These are phyloP conservation scores for Thraustotheca clavata DNA, from an alignment of 352 stramenopile species.

Conservation along the genomic window DNA sequence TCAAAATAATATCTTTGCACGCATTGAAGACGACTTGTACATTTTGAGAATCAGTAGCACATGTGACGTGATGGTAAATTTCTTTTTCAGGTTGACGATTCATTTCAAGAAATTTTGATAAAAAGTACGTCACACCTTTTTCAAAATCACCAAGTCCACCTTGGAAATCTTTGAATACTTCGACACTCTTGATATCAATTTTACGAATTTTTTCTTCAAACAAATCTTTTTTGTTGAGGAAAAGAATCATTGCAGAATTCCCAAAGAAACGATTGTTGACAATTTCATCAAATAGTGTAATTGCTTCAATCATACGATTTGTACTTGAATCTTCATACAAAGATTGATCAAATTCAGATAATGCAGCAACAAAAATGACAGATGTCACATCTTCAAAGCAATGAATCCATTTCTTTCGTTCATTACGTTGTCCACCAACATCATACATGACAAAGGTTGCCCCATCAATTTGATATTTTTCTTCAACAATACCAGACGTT, in stretches of 20 bases:
- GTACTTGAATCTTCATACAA: constrained; percentile 91
- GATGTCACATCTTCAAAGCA: constrained; percentile 95
- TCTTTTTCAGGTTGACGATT: constrained; percentile 88
- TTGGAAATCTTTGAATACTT: constrained; percentile 88
- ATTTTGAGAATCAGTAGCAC: constrained; percentile 95
- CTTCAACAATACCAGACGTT: constrained; percentile 93
- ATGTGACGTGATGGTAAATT: constrained; percentile 95
- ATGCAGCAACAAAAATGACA: constrained; percentile 94
- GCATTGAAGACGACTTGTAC: constrained; percentile 95
- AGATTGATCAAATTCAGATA: constrained; percentile 93
- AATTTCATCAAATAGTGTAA: constrained; percentile 94
- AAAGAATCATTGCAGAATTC: constrained; percentile 93
- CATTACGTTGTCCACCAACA: constrained; percentile 93
- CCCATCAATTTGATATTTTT: constrained; percentile 92
- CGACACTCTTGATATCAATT: constrained; percentile 85
- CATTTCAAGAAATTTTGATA: constrained; percentile 92
- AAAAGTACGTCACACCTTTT: constrained; percentile 83
- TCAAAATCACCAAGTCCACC: constrained; percentile 81
- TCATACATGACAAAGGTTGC: constrained; percentile 97
- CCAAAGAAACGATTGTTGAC: constrained; percentile 92
- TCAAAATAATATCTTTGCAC: constrained; percentile 94
- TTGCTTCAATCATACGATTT: constrained; percentile 93
- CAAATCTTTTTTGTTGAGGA: constrained; percentile 97
- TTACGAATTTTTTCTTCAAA: constrained; percentile 96
- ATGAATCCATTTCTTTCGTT: constrained; percentile 97